Percentiles rank a stretch among this genome's conserved stretches.
phyloP scores from a whole-genome alignment of 2,329 filamentous ascomycete genomes.

The Hymenotorrendiella dingleyae region DNA sequence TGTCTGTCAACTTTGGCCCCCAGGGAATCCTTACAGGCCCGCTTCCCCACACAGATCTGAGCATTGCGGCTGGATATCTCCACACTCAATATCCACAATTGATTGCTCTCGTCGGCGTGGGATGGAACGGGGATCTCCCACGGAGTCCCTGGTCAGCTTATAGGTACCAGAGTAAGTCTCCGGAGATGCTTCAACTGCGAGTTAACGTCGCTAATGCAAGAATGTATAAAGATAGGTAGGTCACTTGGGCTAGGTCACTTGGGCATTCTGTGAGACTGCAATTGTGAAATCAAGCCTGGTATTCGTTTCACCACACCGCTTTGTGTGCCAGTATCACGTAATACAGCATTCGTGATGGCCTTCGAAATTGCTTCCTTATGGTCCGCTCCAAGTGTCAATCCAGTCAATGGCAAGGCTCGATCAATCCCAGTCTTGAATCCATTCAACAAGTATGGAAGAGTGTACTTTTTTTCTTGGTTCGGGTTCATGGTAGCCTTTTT shows the following conservation, averaged over 20 bases:
- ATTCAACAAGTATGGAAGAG: conserved; percentile 72
- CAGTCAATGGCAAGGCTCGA: conserved; percentile 75
- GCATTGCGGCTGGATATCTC: neutral
- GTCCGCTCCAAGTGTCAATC: conserved; percentile 46
- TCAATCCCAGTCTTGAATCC: conserved; percentile 76
- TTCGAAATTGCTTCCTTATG: conserved; percentile 24
- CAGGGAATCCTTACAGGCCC: conserved; percentile 1
- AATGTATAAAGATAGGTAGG: conserved; percentile 18
- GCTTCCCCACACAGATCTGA: neutral
- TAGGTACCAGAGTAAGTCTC: too few species aligned
- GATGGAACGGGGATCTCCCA: too few species aligned
- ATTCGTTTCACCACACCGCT: neutral
- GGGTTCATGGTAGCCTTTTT: conserved; percentile 85
- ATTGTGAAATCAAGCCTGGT: neutral
- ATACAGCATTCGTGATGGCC: conserved; percentile 12
- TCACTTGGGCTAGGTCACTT: too few species aligned
- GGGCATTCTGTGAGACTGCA: neutral
- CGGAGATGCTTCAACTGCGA: conserved; percentile 21
- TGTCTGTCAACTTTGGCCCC: too few species aligned
- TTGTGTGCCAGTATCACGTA: neutral
- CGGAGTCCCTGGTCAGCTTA: too few species aligned
- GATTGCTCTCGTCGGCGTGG: too few species aligned
- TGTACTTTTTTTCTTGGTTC: conserved; percentile 86
- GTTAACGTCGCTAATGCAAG: conserved; percentile 17
- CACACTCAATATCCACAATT: too few species aligned